phyloP scores from a whole-genome alignment of 2,329 filamentous ascomycete species.

The Elsinoe perseae region DNA sequence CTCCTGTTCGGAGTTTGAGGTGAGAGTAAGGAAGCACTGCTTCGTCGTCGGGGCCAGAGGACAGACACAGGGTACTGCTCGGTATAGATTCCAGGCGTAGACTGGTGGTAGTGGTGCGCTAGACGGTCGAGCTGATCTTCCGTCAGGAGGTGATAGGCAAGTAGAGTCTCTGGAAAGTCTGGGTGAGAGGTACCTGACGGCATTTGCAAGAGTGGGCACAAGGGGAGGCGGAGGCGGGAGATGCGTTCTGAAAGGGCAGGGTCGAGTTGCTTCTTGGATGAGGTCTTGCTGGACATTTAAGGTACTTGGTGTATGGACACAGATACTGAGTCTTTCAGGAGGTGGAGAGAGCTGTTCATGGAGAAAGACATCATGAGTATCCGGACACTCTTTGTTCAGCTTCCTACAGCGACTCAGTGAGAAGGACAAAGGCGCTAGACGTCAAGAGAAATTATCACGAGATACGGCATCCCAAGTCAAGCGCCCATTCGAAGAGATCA shows the following conservation, averaged over 20 bases:
- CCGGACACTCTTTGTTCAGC: background rate
- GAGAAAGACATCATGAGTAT: background rate
- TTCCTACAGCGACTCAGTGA: too few species aligned
- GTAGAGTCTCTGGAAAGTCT: conserved; percentile 56
- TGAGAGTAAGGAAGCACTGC: background rate
- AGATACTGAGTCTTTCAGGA: background rate
- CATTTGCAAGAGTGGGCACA: conserved; percentile 55
- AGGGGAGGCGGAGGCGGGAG: conserved; percentile 55
- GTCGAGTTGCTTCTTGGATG: background rate
- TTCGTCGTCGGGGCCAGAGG: conserved; percentile 41
- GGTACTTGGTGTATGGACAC: background rate
- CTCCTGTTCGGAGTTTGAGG: background rate
- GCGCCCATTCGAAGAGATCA: too few species aligned
- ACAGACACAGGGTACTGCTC: conserved; percentile 61
- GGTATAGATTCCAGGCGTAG: conserved; percentile 48
- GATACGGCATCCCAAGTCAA: too few species aligned
- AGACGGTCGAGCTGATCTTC: conserved; percentile 62
- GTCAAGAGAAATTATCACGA: too few species aligned
- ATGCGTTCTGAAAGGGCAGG: conserved; percentile 51
- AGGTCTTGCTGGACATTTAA: background rate
- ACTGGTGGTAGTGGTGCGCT: conserved; percentile 67
- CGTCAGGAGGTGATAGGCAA: conserved; percentile 67
- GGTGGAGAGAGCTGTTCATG: background rate
- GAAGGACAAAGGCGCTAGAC: too few species aligned
- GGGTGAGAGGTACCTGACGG: conserved; percentile 56